These are phyloP conservation scores for Spathaspora girioi DNA, from an alignment of 805 yeast genomes.

Conservation along the genomic window DNA sequence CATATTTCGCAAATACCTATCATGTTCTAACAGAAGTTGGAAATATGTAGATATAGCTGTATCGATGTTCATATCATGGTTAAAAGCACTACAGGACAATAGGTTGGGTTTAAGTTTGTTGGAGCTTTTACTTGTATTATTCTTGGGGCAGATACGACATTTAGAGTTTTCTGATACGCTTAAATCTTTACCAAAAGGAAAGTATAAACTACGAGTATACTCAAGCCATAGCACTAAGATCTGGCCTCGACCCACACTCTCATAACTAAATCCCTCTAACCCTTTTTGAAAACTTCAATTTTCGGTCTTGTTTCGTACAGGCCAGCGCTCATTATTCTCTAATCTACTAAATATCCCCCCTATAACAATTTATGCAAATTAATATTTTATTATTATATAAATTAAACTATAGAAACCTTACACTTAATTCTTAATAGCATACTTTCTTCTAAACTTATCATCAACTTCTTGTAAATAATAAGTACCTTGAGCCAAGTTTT, in stretches of 20 bases:
- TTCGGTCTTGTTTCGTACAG: no score
- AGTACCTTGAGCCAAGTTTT: constrained; percentile 66
- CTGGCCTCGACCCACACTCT: no score
- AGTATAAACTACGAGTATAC: not conserved
- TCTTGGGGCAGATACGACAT: not conserved
- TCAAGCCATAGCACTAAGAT: no score
- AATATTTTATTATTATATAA: not conserved
- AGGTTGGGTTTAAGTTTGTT: no score
- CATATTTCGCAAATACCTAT: not conserved
- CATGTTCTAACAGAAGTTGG: not conserved
- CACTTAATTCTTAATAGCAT: constrained; percentile 60
- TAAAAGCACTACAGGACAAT: not conserved
- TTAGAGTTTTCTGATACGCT: not conserved
- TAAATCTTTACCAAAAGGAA: not conserved
- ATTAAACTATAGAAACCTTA: not conserved
- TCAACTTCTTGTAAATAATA: constrained; percentile 83
- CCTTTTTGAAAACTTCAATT: no score
- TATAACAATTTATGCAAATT: no score
- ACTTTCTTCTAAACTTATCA: constrained; percentile 83
- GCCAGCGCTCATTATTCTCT: no score
- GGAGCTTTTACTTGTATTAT: no score
- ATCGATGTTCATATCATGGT: not conserved
- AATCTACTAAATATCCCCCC: no score
- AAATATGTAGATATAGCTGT: not conserved
- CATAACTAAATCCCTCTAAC: no score